These are phyloP conservation scores for Fusarium sulawesiense DNA, from an alignment of 2,329 filamentous ascomycete species.

Conservation along the genomic window DNA sequence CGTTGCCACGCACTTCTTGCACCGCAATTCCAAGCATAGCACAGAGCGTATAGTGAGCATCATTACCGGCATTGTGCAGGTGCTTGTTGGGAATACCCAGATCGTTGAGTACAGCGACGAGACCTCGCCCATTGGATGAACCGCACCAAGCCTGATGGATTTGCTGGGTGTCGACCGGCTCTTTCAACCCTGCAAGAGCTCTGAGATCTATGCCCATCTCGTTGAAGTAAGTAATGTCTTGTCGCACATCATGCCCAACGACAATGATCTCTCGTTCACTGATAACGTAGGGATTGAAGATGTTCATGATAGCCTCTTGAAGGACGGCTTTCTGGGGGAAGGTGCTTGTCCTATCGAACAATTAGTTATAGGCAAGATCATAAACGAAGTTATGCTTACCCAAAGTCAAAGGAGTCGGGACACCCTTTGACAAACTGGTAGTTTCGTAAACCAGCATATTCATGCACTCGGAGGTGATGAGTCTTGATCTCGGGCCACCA, in stretches of 20 bases:
- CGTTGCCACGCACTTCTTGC: constrained; percentile 39
- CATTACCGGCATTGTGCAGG: constrained; percentile 90
- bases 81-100: constrained; percentile 72
- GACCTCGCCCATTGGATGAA: constrained; percentile 63
- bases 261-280: constrained; percentile 70
- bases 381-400: constrained; percentile 59
- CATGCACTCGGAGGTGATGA: constrained; percentile 81
- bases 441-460: constrained; percentile 76
- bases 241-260: constrained; percentile 78
- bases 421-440: constrained; percentile 75
- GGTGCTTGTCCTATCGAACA: constrained; percentile 53
- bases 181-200: constrained; percentile 64
- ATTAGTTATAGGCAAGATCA: constrained; percentile 5
- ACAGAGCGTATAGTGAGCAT: constrained; percentile 82
- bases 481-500: constrained; percentile 77
- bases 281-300: constrained; percentile 51
- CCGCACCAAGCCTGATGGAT: constrained; percentile 74
- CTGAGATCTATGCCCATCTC: constrained; percentile 71
- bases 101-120: constrained; percentile 71
- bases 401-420: constrained; percentile 80
- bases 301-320: constrained; percentile 49
- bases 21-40: constrained; percentile 69
- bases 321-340: constrained; percentile 54
- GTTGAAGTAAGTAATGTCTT: constrained; percentile 76
- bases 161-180: constrained; percentile 77